Base-by-base conservation (phyloP, 345 rosid species). In the Durio zibethinus region DNA sequence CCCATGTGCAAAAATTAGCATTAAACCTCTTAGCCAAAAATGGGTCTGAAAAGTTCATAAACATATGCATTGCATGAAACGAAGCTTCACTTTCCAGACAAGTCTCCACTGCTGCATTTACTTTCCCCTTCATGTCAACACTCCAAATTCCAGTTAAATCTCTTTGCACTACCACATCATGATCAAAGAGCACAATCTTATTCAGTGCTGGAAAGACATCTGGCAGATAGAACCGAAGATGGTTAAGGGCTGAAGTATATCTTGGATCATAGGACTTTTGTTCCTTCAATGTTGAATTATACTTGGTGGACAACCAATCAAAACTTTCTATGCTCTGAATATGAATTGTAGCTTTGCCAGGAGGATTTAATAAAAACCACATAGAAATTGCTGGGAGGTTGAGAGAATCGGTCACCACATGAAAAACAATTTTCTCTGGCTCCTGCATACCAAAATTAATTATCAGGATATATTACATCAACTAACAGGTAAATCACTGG, bases 121-220 rank as follows among this genome's bases (percentile, higher is more conserved):
- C 99, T 81, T 89, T 94, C 57, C 95, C 94, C 75, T 88, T 85
- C 91, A 94, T 84, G 82, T 90, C 84, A 63, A 88, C 76, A 85
- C 81, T 88, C 97, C 97, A 96, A 75, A 96, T 84, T 75, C 63
- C 69, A 43, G 88, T 81, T 74, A 96, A 81, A 82, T 94, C 98
- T 76, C 85, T 88, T 81, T 90, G 95, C 80, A 94, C 97, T 47
- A 94, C 97, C 79, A 96, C 97, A 84, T 96, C 98, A 79, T 96
- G 95, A 84, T 96, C 99, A 29, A 94, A 80, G 64, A 93, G 83
- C 81, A 96, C 86, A 65, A 94, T 80, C 88, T 92, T 94, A 38
- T 84, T 83, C 90, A 96, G 72, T 71, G 77, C 82, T 68, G 98
- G 97, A 81, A 90, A 92, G 75, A 92, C 79, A 74, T 91, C 92